Conservation (phyloP, 2,329 filamentous ascomycete species). For the Coleophoma cylindrospora region DNA sequence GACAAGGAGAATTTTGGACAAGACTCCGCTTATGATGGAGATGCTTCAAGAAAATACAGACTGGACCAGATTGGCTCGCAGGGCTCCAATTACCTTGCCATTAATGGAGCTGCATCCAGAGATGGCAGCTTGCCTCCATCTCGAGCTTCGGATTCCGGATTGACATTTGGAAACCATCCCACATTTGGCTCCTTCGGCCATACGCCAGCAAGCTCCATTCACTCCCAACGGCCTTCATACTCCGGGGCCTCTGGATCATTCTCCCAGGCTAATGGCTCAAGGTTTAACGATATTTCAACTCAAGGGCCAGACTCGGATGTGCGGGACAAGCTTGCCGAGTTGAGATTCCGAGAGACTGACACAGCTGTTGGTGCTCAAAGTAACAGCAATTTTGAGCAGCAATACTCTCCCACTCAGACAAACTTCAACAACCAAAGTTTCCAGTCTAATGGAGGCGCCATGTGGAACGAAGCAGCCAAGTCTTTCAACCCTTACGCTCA, state of each 20-base stretch:
- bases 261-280: constrained; percentile 36
- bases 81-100: constrained; percentile 38
- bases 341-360: constrained; percentile 21
- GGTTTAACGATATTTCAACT: constrained; percentile 14
- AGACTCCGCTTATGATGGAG: constrained; percentile 18
- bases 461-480: constrained; percentile 23
- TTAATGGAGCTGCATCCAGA: constrained; percentile 41
- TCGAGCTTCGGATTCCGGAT: constrained; percentile 42
- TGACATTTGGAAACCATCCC: constrained; percentile 15
- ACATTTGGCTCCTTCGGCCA: constrained; percentile 28
- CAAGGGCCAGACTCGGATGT: constrained; percentile 19
- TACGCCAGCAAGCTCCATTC: constrained; percentile 38
- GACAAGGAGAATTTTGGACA: constrained; percentile 25
- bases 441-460: constrained; percentile 12
- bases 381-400: constrained; percentile 11
- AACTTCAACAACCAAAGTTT: constrained; percentile 17
- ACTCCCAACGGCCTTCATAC: constrained; percentile 40
- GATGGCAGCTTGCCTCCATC: constrained; percentile 53
- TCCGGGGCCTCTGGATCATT: constrained; percentile 41
- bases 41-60: constrained; percentile 14
- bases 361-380: constrained; percentile 12
- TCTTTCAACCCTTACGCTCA: constrained; percentile 16
- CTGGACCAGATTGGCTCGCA: constrained; percentile 30
- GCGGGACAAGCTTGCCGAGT: constrained; percentile 20
- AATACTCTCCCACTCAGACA: constrained; percentile 20